Evolutionary conservation across 2,329 filamentous ascomycete species (phyloP).

Genomic region (Hymenoscyphus fructigenus): DNA sequence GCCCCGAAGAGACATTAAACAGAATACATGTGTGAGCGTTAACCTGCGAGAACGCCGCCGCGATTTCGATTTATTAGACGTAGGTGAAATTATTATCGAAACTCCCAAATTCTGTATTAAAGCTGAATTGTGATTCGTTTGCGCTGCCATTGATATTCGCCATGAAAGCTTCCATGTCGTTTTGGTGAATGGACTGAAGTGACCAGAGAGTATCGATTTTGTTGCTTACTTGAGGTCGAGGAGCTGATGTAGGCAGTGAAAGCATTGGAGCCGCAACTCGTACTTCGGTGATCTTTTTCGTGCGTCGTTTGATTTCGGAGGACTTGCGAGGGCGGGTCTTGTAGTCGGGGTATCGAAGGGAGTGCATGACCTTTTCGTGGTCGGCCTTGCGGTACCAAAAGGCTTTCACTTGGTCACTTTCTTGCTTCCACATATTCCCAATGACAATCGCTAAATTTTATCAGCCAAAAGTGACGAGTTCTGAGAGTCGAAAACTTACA

Average conservation of each 20-base stretch:
- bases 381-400: constrained; percentile 5
- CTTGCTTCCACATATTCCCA: constrained; percentile 9
- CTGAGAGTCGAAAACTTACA: not conserved
- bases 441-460: constrained; percentile 7
- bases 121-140: not conserved
- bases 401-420: not conserved
- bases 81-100: not conserved
- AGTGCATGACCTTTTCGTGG: constrained; percentile 3
- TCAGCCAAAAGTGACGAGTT: not conserved
- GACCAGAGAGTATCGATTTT: not conserved
- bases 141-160: not conserved
- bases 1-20: not conserved
- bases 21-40: not conserved
- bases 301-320: constrained; percentile 8
- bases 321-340: constrained; percentile 5
- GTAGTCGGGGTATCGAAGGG: constrained; percentile 6
- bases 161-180: not conserved
- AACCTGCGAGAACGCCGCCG: not conserved
- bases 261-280: not conserved
- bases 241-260: not conserved
- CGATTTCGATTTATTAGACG: not conserved
- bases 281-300: not conserved
- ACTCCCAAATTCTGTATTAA: not conserved
- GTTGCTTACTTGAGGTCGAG: not conserved
- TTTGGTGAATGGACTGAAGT: not conserved